A percentile compares a stretch with the other conserved stretches of the same genome.
Evolutionary conservation across 495 filamentous ascomycete species (phyloP).

Genomic region (Neohortaea acidophila): DNA sequence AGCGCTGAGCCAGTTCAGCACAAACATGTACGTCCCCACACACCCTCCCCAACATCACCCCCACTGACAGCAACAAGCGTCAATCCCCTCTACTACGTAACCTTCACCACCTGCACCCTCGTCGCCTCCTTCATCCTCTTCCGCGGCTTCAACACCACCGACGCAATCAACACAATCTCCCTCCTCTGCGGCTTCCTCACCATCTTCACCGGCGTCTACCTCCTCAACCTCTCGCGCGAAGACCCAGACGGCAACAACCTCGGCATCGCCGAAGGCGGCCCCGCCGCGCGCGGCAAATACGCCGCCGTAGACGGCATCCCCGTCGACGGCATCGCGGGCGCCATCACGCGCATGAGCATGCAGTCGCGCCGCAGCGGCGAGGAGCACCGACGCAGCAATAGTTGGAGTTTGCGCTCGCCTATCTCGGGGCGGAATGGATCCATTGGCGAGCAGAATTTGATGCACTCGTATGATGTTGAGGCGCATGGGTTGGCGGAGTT

Average conservation of each 20-base stretch:
- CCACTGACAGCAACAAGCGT: constrained; percentile 41
- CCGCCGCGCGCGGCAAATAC: constrained; percentile 31
- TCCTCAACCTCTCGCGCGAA: constrained; percentile 81
- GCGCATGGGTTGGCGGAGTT: constrained; percentile 46
- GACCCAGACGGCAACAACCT: constrained; percentile 71
- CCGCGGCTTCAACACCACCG: constrained; percentile 90
- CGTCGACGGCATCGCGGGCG: constrained; percentile 76
- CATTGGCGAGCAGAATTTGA: constrained; percentile 62
- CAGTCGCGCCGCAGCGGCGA: constrained; percentile 61
- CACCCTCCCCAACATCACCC: neutral
- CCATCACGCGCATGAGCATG: constrained; percentile 84
- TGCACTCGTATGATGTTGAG: constrained; percentile 50
- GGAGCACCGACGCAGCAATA: constrained; percentile 36
- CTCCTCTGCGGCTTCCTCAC: constrained; percentile 86
- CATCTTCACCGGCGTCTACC: constrained; percentile 93
- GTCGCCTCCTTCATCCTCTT: constrained; percentile 96
- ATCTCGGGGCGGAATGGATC: constrained; percentile 26
- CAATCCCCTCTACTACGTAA: constrained; percentile 97
- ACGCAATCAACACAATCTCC: constrained; percentile 84
- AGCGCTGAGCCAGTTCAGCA: constrained; percentile 89
- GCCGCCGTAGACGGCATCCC: constrained; percentile 60
- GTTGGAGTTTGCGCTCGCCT: constrained; percentile 30
- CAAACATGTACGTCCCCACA: constrained; percentile 60
- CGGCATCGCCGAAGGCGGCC: constrained; percentile 24
- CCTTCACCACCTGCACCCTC: constrained; percentile 93